Evolutionary conservation across 768 basidiomycete genomes (phyloP).

Genomic region (Tulasnella sp.): DNA sequence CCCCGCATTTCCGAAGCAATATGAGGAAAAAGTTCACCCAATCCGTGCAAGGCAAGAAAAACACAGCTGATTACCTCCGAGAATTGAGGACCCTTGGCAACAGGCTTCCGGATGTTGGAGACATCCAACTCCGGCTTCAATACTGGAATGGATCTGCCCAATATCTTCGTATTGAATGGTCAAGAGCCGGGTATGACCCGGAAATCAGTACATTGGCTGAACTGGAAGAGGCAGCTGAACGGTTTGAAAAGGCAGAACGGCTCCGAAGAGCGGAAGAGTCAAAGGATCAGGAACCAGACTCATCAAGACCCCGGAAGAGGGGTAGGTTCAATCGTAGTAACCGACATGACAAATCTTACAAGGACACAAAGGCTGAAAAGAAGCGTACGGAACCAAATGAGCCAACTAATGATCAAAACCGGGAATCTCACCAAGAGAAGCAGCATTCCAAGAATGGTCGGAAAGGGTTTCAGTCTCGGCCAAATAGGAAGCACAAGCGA

Average conservation of each 20-base stretch:
- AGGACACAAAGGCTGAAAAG: neutral
- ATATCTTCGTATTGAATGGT: neutral
- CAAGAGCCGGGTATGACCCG: neutral
- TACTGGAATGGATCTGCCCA: constrained; percentile 3
- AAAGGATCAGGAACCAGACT: neutral
- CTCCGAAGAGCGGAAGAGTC: neutral
- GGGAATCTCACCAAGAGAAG: neutral
- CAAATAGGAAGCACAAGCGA: neutral
- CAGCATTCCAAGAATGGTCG: neutral
- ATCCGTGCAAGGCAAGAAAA: neutral
- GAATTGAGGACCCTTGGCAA: neutral
- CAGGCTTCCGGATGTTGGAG: neutral
- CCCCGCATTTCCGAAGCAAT: neutral
- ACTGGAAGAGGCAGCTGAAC: constrained; percentile 6
- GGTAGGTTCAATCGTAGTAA: neutral
- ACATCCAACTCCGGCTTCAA: neutral
- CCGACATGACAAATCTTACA: neutral
- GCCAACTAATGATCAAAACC: neutral
- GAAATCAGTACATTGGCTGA: constrained; percentile 5
- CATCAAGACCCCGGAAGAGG: neutral
- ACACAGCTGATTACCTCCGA: neutral
- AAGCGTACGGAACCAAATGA: neutral
- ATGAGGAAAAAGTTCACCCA: neutral
- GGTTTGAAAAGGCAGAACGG: constrained; percentile 6
- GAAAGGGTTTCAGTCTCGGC: neutral